Evolutionary conservation across 257 asterid genomes (phyloP).

Genomic region (Plantago elongata): DNA sequence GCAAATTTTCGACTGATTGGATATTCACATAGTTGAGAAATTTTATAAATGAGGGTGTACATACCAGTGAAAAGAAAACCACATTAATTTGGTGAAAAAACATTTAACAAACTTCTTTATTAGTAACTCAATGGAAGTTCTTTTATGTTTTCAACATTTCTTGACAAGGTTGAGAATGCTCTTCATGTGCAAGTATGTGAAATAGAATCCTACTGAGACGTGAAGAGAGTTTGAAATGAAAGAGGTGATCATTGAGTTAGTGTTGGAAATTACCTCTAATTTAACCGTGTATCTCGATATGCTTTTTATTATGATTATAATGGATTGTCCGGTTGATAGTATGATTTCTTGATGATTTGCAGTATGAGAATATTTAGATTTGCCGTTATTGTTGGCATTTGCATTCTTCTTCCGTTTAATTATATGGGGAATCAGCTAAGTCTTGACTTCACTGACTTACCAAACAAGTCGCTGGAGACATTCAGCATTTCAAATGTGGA

Average conservation of each 20-base stretch:
- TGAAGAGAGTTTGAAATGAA: slow-evolving; percentile 13
- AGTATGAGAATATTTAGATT: slow-evolving; percentile 77
- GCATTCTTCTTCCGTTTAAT: slow-evolving; percentile 89
- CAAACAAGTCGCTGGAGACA: slow-evolving; percentile 75
- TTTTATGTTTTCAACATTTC: too few species aligned
- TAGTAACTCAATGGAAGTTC: too few species aligned
- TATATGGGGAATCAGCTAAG: slow-evolving; percentile 81
- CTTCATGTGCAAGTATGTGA: too few species aligned
- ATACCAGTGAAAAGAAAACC: too few species aligned
- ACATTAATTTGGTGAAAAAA: too few species aligned
- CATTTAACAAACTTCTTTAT: too few species aligned
- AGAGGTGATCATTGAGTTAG: slow-evolving; percentile 6
- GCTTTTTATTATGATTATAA: slow-evolving; percentile 3
- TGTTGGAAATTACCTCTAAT: not conserved
- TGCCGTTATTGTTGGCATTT: slow-evolving; percentile 68
- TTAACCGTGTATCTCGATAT: not conserved
- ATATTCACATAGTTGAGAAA: not conserved
- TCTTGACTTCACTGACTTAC: slow-evolving; percentile 66
- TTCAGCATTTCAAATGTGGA: slow-evolving; percentile 91
- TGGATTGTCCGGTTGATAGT: slow-evolving; percentile 20
- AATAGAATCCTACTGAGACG: not conserved
- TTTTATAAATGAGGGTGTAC: slow-evolving; percentile 5
- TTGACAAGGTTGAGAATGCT: too few species aligned
- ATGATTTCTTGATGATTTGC: slow-evolving; percentile 24
- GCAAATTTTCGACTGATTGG: not conserved